phyloP scores from a whole-genome alignment of 2,329 filamentous ascomycete genomes.

The Xylariaceae sp. region DNA sequence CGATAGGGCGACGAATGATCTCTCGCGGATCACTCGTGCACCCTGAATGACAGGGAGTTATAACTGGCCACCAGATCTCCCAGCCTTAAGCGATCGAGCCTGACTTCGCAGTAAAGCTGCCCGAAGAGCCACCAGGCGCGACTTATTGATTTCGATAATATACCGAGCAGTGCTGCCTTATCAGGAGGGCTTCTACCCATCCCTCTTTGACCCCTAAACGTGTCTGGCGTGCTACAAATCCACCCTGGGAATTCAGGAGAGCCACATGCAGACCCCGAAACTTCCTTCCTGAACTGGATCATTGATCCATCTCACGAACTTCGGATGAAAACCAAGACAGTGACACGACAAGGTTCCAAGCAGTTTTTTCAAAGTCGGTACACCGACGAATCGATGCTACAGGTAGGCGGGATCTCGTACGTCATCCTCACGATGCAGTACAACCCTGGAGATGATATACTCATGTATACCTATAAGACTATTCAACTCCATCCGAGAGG shows the following conservation, averaged over 20 bases:
- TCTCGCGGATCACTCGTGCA: slow-evolving; percentile 5
- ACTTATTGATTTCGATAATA: slow-evolving; percentile 1
- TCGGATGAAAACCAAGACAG: slow-evolving; percentile 16
- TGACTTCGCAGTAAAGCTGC: slow-evolving; percentile 1
- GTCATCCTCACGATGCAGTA: slow-evolving; percentile 10
- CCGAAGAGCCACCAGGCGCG: slow-evolving; percentile 5
- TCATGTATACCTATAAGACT: background rate
- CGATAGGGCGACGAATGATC: slow-evolving; percentile 13
- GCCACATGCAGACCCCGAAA: slow-evolving; percentile 20
- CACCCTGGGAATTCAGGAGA: slow-evolving; percentile 6
- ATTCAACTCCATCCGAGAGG: slow-evolving; percentile 6
- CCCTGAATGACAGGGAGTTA: background rate
- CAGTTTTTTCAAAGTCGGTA: background rate
- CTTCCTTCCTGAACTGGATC: slow-evolving; percentile 13
- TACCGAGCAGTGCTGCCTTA: slow-evolving; percentile 8
- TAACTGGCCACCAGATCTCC: background rate
- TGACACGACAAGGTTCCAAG: slow-evolving; percentile 13
- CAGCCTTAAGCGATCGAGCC: background rate
- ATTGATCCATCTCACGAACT: slow-evolving; percentile 9
- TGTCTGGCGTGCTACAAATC: slow-evolving; percentile 10
- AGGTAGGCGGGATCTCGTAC: slow-evolving; percentile 3
- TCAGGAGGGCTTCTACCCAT: slow-evolving; percentile 1
- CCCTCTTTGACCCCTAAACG: background rate
- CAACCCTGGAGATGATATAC: slow-evolving; percentile 2
- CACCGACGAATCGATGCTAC: slow-evolving; percentile 5